phyloP scores from a whole-genome alignment of 163 green algal species.

The Scenedesmus sp. region DNA sequence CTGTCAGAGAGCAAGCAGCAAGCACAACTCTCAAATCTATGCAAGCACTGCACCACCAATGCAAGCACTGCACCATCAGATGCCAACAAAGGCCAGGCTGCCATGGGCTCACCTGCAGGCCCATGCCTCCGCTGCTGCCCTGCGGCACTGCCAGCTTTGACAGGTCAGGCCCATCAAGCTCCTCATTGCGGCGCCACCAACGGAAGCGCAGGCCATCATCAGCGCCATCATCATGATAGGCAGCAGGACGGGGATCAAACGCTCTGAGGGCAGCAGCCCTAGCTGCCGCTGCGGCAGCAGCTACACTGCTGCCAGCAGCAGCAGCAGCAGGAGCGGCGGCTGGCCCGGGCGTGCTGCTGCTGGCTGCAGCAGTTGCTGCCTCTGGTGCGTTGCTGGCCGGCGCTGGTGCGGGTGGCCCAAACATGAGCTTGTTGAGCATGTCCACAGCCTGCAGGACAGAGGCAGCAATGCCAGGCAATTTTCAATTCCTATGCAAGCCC shows the following conservation, averaged over 20 bases:
- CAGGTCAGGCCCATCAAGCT: conserved; percentile 39
- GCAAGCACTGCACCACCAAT: neutral
- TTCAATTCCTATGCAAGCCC: neutral
- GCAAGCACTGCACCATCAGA: neutral
- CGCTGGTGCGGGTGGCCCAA: neutral
- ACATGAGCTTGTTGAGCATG: conserved; percentile 45
- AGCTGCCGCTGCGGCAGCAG: neutral
- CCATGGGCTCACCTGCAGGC: neutral
- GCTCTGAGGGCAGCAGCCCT: neutral
- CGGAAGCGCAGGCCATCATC: neutral
- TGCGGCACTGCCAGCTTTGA: neutral
- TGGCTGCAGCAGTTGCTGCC: neutral
- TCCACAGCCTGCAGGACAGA: conserved; percentile 27
- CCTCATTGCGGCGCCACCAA: conserved; percentile 14
- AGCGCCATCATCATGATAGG: neutral
- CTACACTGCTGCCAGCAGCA: neutral
- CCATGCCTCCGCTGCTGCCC: neutral
- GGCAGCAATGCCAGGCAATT: neutral
- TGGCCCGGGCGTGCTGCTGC: neutral
- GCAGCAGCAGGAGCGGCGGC: neutral
- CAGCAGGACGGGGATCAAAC: too few relatives aligned
- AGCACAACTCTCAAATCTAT: neutral
- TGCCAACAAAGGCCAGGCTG: neutral
- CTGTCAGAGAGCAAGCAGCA: neutral
- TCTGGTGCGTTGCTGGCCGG: neutral